Percentiles rank a stretch among this genome's conserved stretches.
phyloP scores from a whole-genome alignment of 441 rosid genomes.

The Gossypium lobatum region DNA sequence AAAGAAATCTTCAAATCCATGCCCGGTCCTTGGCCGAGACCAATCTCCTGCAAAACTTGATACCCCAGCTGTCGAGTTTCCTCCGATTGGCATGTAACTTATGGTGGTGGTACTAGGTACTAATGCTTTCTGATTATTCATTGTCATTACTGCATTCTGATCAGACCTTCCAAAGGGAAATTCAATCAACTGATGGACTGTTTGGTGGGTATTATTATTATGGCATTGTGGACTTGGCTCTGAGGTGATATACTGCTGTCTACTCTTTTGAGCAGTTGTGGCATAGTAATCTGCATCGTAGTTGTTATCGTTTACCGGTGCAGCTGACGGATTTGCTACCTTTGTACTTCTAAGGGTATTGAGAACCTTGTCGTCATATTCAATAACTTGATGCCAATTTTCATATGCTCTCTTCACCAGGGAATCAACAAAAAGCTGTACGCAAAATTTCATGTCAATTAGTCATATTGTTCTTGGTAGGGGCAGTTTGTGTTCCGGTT shows the following conservation, averaged over 20 bases:
- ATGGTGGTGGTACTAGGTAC: constrained; percentile 30
- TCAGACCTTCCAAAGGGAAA: constrained; percentile 51
- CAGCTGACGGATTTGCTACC: constrained; percentile 30
- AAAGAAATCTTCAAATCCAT: constrained; percentile 50
- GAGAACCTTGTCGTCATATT: constrained; percentile 78
- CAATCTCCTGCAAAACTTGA: constrained; percentile 56
- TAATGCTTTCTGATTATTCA: constrained; percentile 37
- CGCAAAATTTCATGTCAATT: constrained; percentile 16
- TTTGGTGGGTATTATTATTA: constrained; percentile 26
- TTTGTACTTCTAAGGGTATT: constrained; percentile 38
- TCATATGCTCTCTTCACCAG: constrained; percentile 86
- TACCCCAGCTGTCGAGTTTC: constrained; percentile 26
- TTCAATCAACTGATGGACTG: constrained; percentile 46
- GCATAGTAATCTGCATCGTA: constrained; percentile 21
- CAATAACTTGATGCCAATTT: constrained; percentile 85
- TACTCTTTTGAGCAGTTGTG: constrained; percentile 27
- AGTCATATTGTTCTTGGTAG: not conserved
- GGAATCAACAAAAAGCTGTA: constrained; percentile 78
- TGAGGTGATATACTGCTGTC: constrained; percentile 30
- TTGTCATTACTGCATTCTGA: constrained; percentile 28
- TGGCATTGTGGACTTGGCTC: constrained; percentile 34
- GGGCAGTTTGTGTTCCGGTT: not conserved
- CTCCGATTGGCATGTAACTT: constrained; percentile 41
- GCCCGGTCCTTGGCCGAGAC: constrained; percentile 42
- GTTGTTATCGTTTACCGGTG: constrained; percentile 25